These are phyloP conservation scores for Aspergillus cavernicola DNA, from an alignment of 495 filamentous ascomycete genomes.

Conservation along the genomic window DNA sequence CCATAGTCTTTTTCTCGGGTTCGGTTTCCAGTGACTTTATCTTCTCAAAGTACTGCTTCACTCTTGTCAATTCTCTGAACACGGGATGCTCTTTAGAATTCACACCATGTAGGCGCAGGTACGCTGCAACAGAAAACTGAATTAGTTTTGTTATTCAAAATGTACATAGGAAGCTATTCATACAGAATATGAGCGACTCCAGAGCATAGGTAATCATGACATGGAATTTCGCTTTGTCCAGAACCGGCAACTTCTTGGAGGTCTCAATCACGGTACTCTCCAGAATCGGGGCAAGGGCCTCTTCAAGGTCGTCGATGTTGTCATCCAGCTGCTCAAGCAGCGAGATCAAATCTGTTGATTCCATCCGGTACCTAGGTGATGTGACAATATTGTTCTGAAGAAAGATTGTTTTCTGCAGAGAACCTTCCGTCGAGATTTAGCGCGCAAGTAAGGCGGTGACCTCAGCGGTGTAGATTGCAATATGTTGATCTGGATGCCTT, in stretches of 20 bases:
- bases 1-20: slow-evolving; percentile 52
- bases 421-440: neutral
- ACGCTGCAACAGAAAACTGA: slow-evolving; percentile 49
- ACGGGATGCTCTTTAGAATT: slow-evolving; percentile 81
- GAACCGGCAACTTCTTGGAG: slow-evolving; percentile 74
- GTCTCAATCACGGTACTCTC: slow-evolving; percentile 58
- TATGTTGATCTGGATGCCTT: too few species aligned
- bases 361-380: slow-evolving; percentile 28
- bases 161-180: slow-evolving; percentile 18
- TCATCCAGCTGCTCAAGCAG: slow-evolving; percentile 70
- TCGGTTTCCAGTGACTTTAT: slow-evolving; percentile 63
- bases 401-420: neutral
- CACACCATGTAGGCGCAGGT: slow-evolving; percentile 72
- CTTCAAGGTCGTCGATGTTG: slow-evolving; percentile 72
- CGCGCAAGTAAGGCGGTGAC: neutral
- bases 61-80: slow-evolving; percentile 75
- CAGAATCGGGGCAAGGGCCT: slow-evolving; percentile 65
- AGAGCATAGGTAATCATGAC: slow-evolving; percentile 80
- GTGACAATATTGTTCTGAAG: neutral
- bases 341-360: slow-evolving; percentile 39
- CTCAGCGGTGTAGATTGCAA: neutral
- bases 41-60: slow-evolving; percentile 91
- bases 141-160: neutral
- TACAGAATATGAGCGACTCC: slow-evolving; percentile 90
- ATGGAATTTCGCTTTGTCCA: slow-evolving; percentile 92